A percentile compares a stretch with the other conserved stretches of the same genome.
phyloP scores from a whole-genome alignment of 2,329 filamentous ascomycete species.

The Cercospora citrullina region DNA sequence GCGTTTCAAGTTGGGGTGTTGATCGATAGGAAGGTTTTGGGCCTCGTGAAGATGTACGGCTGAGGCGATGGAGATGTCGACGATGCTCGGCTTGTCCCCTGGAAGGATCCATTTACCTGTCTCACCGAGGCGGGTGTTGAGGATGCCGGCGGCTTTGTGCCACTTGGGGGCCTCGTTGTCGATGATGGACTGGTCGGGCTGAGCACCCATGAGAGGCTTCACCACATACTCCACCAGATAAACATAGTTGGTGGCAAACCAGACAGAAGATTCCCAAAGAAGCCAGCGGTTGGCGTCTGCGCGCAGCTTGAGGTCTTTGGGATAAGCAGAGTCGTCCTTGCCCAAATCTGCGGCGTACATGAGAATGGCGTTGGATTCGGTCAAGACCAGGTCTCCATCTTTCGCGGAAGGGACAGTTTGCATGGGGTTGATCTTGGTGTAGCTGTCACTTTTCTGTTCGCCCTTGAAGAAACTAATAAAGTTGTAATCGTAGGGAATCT shows the following conservation, averaged over 20 bases:
- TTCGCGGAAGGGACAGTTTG: slow-evolving; percentile 44
- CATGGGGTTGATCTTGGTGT: slow-evolving; percentile 42
- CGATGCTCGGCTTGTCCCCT: slow-evolving; percentile 43
- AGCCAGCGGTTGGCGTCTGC: slow-evolving; percentile 46
- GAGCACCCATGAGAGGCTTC: slow-evolving; percentile 42
- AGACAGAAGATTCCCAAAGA: slow-evolving; percentile 46
- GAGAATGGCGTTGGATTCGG: slow-evolving; percentile 47
- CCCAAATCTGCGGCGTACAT: slow-evolving; percentile 44
- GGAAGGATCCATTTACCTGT: slow-evolving; percentile 40
- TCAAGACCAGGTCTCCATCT: slow-evolving; percentile 44
- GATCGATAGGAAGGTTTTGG: slow-evolving; percentile 41
- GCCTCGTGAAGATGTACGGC: slow-evolving; percentile 44
- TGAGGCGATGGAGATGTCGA: slow-evolving; percentile 45
- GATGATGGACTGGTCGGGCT: slow-evolving; percentile 42
- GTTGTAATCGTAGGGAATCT: slow-evolving; percentile 41
- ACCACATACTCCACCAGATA: slow-evolving; percentile 46
- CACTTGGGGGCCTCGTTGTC: slow-evolving; percentile 40
- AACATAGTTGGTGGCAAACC: slow-evolving; percentile 45
- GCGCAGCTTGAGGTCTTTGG: slow-evolving; percentile 43
- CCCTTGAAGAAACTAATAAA: slow-evolving; percentile 45
- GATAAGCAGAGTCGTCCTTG: slow-evolving; percentile 39
- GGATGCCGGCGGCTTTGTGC: slow-evolving; percentile 41
- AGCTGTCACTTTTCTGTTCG: slow-evolving; percentile 42
- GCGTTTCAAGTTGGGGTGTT: slow-evolving; percentile 42
- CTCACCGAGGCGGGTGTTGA: slow-evolving; percentile 42